phyloP scores from a whole-genome alignment of 176 grass and related monocot species.

The Themeda triandra region DNA sequence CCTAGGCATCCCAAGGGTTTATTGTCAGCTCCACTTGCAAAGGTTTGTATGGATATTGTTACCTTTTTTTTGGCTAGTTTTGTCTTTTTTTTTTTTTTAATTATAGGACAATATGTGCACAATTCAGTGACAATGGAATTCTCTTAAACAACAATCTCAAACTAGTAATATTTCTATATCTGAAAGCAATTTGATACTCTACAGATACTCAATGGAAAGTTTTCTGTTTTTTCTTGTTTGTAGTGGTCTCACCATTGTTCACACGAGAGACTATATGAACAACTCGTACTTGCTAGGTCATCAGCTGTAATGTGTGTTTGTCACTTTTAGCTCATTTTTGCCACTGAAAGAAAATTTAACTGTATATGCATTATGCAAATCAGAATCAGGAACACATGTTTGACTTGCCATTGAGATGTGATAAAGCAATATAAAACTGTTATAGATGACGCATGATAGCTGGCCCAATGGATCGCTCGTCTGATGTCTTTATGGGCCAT shows the following conservation, averaged over 20 bases:
- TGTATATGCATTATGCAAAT: background rate
- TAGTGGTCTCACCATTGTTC: background rate
- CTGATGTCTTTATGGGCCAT: background rate
- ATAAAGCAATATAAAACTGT: background rate
- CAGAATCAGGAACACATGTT: background rate
- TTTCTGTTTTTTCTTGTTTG: background rate
- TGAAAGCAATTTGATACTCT: background rate
- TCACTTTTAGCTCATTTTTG: background rate
- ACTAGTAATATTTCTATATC: background rate
- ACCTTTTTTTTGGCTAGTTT: background rate
- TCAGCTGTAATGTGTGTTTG: background rate
- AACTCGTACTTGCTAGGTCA: background rate
- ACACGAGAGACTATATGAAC: background rate
- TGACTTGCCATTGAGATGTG: background rate
- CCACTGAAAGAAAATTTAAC: background rate
- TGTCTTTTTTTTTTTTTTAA: slow-evolving; percentile 8
- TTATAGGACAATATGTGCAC: background rate
- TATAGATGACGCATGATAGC: background rate
- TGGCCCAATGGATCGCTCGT: background rate
- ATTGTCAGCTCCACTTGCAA: slow-evolving; percentile 73
- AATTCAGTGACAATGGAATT: slow-evolving; percentile 8
- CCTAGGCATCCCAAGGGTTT: slow-evolving; percentile 71
- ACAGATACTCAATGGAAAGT: background rate
- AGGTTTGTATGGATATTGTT: slow-evolving; percentile 48
- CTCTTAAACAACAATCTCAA: background rate